These are phyloP conservation scores for Starmerella khaoyaiensis DNA, from an alignment of 805 yeast genomes.

Conservation along the genomic window DNA sequence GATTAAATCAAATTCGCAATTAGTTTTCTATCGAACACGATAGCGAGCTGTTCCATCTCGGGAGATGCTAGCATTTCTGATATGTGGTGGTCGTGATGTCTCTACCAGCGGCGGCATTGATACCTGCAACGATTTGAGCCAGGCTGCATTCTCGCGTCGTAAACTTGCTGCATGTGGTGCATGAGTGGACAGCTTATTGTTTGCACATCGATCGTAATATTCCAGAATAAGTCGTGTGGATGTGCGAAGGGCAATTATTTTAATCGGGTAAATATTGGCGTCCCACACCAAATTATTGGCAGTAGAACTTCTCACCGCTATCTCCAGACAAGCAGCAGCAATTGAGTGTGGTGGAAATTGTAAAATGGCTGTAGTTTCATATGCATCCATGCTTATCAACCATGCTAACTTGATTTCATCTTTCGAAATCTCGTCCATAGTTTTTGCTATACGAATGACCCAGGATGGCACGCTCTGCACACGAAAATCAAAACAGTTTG, in stretches of 20 bases:
- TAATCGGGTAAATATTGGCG: neutral
- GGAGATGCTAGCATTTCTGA: constrained; percentile 27
- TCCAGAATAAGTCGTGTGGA: constrained; percentile 10
- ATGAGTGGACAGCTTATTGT: constrained; percentile 1
- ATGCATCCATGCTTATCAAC: constrained; percentile 63
- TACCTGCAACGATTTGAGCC: constrained; percentile 3
- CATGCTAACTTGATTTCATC: constrained; percentile 48
- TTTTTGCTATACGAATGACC: constrained; percentile 47
- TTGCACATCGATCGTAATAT: constrained; percentile 4
- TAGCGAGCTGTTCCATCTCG: constrained; percentile 26
- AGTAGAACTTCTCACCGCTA: constrained; percentile 32
- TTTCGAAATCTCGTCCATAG: constrained; percentile 33
- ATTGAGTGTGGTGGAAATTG: constrained; percentile 64
- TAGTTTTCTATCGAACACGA: constrained; percentile 23
- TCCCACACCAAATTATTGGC: constrained; percentile 2
- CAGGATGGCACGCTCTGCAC: constrained; percentile 53
- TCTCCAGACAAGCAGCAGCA: constrained; percentile 52
- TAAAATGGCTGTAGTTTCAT: constrained; percentile 53
- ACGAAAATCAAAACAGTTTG: constrained; percentile 69
- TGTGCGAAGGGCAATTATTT: constrained; percentile 2
- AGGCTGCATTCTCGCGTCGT: neutral
- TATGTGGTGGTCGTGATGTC: neutral
- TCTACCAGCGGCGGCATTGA: neutral
- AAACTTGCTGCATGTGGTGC: neutral
- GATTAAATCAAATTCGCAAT: constrained; percentile 2